These are phyloP conservation scores for Colletotrichum agaves DNA, from an alignment of 2,329 filamentous ascomycete species.

Conservation along the genomic window DNA sequence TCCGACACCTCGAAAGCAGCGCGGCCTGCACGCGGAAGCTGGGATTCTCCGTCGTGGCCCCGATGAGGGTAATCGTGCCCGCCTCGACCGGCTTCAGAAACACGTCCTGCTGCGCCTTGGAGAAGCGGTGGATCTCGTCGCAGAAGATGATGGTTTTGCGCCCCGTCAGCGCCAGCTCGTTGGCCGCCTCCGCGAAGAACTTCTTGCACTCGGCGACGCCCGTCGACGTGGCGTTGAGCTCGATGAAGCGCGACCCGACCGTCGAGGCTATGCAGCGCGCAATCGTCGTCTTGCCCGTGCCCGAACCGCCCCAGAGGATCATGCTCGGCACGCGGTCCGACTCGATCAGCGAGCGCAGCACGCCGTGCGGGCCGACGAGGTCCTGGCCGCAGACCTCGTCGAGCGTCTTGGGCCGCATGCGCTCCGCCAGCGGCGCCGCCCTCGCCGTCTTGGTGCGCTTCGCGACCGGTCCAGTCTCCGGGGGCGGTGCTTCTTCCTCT, in stretches of 20 bases:
- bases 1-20: conserved; percentile 87
- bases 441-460: conserved; percentile 78
- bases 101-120: conserved; percentile 92
- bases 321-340: conserved; percentile 89
- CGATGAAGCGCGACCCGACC: conserved; percentile 87
- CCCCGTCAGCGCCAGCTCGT: conserved; percentile 82
- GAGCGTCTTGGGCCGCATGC: conserved; percentile 86
- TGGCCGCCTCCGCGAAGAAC: conserved; percentile 85
- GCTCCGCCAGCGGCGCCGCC: conserved; percentile 87
- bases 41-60: conserved; percentile 96
- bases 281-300: conserved; percentile 91
- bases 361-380: conserved; percentile 84
- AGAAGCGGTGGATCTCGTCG: conserved; percentile 95
- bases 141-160: conserved; percentile 96
- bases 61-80: conserved; percentile 90
- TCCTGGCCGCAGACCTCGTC: conserved; percentile 94
- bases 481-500: not conserved
- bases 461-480: conserved; percentile 50
- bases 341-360: conserved; percentile 88
- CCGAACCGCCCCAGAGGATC: conserved; percentile 89
- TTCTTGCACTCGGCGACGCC: conserved; percentile 94
- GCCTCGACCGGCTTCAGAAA: conserved; percentile 93
- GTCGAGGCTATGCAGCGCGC: conserved; percentile 87
- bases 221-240: conserved; percentile 92
- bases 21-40: conserved; percentile 93